A percentile compares a stretch with the other conserved stretches of the same genome.
phyloP scores from a whole-genome alignment of 805 yeast genomes.

The Ogataea degrootiae region DNA sequence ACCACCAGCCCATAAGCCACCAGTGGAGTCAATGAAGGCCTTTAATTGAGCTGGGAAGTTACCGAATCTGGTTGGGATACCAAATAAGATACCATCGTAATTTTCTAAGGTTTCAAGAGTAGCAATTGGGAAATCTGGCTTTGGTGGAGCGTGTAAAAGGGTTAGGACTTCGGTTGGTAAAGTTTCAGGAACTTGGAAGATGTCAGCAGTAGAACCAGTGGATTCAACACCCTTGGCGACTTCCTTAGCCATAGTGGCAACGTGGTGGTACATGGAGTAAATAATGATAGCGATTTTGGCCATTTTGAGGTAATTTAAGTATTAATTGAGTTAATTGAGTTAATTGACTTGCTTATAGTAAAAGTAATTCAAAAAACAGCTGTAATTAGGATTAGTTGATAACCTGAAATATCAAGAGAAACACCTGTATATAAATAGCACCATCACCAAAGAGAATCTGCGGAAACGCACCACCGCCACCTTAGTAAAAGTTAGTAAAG shows the following conservation, averaged over 20 bases:
- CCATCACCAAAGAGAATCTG: too few relatives aligned
- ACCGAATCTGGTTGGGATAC: constrained; percentile 86
- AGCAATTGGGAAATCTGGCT: constrained; percentile 64
- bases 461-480: too few relatives aligned
- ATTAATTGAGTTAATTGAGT: too few relatives aligned
- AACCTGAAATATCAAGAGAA: too few relatives aligned
- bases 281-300: constrained; percentile 37
- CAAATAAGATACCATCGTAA: constrained; percentile 81
- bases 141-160: constrained; percentile 58
- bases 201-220: constrained; percentile 64
- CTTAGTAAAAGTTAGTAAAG: too few relatives aligned
- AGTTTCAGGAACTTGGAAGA: constrained; percentile 78
- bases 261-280: constrained; percentile 79
- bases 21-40: constrained; percentile 75
- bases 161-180: constrained; percentile 52
- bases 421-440: too few relatives aligned
- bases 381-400: not conserved
- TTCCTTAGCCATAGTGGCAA: constrained; percentile 62
- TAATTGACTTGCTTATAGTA: too few relatives aligned
- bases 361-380: not conserved
- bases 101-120: constrained; percentile 50
- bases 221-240: constrained; percentile 64
- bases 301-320: constrained; percentile 5
- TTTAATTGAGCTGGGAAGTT: constrained; percentile 74
- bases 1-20: constrained; percentile 76